Evolutionary conservation across 148 eudicot species (phyloP), one percentile per base, ranked within the genome.

Genomic region (Rhododendron molle): DNA sequence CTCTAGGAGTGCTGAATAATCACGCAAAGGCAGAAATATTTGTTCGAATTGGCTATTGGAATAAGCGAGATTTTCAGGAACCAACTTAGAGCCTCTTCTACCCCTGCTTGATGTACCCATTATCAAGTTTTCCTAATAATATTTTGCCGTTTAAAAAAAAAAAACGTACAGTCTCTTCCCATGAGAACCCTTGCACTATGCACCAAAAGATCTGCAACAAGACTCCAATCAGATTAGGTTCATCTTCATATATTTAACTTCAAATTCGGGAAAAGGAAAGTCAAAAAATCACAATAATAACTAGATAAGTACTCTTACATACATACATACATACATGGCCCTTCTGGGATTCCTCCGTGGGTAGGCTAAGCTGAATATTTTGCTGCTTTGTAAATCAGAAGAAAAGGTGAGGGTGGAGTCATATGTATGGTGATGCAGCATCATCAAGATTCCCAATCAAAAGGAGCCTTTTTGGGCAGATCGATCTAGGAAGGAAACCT

Each of bases 361-460:
- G 11, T n/a, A 10, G 14, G 74, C 36, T 28, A 69, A 69, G 74
- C 74, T 28, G 38, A 69, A 69, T 12, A 43, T 11, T 46, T 77
- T 77, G 52, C 46, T 43, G 50, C 81, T 78, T 78, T 47, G 56
- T n/a, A 47, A 40, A 40, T 46, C 32, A 44, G 34, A 46, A 44
- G 73, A n/a, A 28, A 28, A 67, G 12, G 16, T n/a, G 81, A 3
- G 47, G n/a, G 34, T 20, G 60, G 38, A 91, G 93, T 84, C 90
- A 89, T 85, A 85, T 85, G 87, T 88, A 36, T 84, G 91, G 84
- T 87, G 90, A 89, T 91, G 93, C 93, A 91, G 93, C 93, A 91
- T 89, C 93, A 91, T 91, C 91, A 89, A 89, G 93, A 91, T 91
- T 91, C 93, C 88, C 91, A 91, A 49, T 36, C 30, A 58, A 30